Percentiles rank a stretch among this genome's conserved stretches.
These are phyloP conservation scores for Penicillium malachiteum DNA, from an alignment of 495 filamentous ascomycete genomes.

Conservation along the genomic window DNA sequence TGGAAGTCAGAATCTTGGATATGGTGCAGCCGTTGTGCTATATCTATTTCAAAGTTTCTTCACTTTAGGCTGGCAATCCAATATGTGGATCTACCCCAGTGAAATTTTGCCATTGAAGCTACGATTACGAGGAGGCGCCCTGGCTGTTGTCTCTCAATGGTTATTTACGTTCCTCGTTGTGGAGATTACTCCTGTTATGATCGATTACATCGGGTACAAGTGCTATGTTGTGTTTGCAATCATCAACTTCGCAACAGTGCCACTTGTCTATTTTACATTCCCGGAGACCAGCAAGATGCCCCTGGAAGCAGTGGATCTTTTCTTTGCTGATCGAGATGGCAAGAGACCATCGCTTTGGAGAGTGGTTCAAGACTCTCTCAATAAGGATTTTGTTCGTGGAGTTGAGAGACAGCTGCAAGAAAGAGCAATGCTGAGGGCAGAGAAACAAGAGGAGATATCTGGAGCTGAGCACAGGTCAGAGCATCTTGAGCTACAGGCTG, in stretches of 20 bases:
- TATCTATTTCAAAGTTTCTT: conserved; percentile 19
- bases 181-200: conserved; percentile 53
- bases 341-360: conserved; percentile 16
- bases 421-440: conserved; percentile 7
- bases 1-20: conserved; percentile 19
- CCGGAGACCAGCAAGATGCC: conserved; percentile 49
- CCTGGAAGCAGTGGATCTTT: conserved; percentile 13
- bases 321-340: conserved; percentile 19
- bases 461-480: not conserved
- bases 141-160: conserved; percentile 12
- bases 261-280: conserved; percentile 60
- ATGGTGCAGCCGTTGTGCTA: conserved; percentile 22
- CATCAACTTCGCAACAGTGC: conserved; percentile 30
- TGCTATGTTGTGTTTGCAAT: conserved; percentile 55
- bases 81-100: conserved; percentile 37
- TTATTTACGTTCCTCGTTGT: conserved; percentile 41
- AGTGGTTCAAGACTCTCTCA: conserved; percentile 15
- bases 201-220: conserved; percentile 49
- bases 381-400: conserved; percentile 13
- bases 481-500: conserved; percentile 2
- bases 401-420: conserved; percentile 16
- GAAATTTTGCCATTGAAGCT: conserved; percentile 44
- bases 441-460: not conserved
- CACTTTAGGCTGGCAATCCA: conserved; percentile 16
- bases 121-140: conserved; percentile 1